A percentile compares a stretch with the other conserved stretches of the same genome.
Conservation (phyloP, 148 eudicot genomes). For the Selenicereus undatus region DNA sequence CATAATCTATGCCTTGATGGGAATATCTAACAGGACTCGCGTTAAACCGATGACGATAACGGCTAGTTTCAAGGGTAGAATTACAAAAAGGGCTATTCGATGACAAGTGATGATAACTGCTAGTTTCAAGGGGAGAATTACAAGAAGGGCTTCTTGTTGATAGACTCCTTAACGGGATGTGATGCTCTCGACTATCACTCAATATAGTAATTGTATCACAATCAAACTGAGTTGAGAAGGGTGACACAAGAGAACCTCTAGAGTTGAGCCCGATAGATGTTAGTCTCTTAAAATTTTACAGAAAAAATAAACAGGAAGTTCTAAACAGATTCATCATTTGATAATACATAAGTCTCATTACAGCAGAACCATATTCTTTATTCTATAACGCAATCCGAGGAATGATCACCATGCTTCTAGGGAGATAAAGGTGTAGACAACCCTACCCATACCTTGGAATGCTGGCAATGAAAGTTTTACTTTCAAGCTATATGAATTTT, state of each 20-base stretch:
- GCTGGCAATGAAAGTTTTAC: no score
- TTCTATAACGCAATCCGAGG: neutral
- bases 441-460: neutral
- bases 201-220: constrained; percentile 39
- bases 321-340: neutral
- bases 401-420: neutral
- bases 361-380: neutral
- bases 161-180: constrained; percentile 48
- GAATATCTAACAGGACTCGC: constrained; percentile 34
- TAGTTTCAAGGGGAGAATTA: constrained; percentile 44
- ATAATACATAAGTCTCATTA: neutral
- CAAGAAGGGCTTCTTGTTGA: constrained; percentile 49
- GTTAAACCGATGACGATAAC: constrained; percentile 31
- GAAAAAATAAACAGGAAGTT: neutral
- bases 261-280: constrained; percentile 41
- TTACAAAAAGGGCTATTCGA: neutral
- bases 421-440: neutral
- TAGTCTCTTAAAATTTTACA: neutral
- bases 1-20: neutral
- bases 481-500: no score
- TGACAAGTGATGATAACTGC: constrained; percentile 17
- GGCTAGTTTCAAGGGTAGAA: constrained; percentile 6
- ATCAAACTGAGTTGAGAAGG: constrained; percentile 56
- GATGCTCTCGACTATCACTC: constrained; percentile 56
- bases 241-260: constrained; percentile 62